phyloP scores from a whole-genome alignment of 208 protist genomes.

The Trichomonas vaginalis region DNA sequence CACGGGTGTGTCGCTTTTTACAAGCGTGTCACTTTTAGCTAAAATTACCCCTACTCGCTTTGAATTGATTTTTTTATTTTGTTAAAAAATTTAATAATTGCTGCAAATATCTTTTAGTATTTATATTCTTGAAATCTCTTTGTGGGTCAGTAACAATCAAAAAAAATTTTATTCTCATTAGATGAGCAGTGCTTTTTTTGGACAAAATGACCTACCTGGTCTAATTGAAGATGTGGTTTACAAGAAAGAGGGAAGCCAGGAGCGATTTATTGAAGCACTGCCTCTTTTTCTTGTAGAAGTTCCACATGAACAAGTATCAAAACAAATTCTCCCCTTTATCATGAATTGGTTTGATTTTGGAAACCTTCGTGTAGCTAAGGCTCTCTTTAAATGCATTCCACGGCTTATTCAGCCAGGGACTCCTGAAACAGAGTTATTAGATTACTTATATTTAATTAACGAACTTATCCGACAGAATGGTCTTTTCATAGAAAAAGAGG shows the following conservation, averaged over 20 bases:
- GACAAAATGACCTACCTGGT: background rate
- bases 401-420: background rate
- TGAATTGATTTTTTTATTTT: background rate
- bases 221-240: background rate
- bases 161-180: no score
- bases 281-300: background rate
- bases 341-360: background rate
- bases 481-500: background rate
- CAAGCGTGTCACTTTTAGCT: no score
- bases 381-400: background rate
- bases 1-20: no score
- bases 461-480: background rate
- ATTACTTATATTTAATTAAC: background rate
- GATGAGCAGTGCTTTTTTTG: background rate
- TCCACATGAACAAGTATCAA: background rate
- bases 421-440: background rate
- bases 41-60: no score
- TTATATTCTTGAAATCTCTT: background rate
- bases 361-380: background rate
- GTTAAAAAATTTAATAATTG: background rate
- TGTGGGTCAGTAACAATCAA: no score
- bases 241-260: background rate
- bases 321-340: background rate
- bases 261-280: background rate
- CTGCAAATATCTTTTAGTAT: background rate